Conservation (phyloP, 1,284 basidiomycete genomes). For the Sporisorium scitamineum region DNA sequence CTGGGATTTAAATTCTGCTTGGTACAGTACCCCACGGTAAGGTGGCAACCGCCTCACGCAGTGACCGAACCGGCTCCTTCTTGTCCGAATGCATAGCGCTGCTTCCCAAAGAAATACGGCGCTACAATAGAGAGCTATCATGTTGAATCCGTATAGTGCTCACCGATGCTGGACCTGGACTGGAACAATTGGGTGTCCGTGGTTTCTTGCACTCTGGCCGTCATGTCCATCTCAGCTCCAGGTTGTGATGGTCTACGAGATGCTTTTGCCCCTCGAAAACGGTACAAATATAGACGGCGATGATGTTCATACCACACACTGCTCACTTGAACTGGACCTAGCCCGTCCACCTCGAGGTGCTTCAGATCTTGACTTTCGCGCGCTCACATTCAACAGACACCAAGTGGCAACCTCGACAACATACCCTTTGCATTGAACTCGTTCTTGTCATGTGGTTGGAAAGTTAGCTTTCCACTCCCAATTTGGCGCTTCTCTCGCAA, state of each 20-base stretch:
- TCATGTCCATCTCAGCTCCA: no score
- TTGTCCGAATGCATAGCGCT: not conserved
- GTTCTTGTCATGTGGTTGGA: conserved; percentile 17
- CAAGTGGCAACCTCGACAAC: not conserved
- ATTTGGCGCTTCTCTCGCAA: not conserved
- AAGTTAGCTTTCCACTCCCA: conserved; percentile 54
- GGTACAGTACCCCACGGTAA: not conserved
- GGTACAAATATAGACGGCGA: not conserved
- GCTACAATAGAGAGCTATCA: not conserved
- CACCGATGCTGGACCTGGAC: not conserved
- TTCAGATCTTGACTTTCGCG: not conserved
- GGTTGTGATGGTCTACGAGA: no score
- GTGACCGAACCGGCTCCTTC: not conserved
- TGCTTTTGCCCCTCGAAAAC: not conserved
- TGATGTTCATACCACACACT: not conserved
- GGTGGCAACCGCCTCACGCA: not conserved
- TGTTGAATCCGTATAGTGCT: not conserved
- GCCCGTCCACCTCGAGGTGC: not conserved
- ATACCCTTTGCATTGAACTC: not conserved
- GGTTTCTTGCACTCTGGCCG: no score
- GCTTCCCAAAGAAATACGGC: not conserved
- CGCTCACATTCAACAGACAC: not conserved
- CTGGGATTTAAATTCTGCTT: not conserved
- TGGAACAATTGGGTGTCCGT: no score
- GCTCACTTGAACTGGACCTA: not conserved